Percentiles rank a stretch among this genome's conserved stretches.
phyloP scores from a whole-genome alignment of 768 basidiomycete genomes.

The Sarcodon sp. region DNA sequence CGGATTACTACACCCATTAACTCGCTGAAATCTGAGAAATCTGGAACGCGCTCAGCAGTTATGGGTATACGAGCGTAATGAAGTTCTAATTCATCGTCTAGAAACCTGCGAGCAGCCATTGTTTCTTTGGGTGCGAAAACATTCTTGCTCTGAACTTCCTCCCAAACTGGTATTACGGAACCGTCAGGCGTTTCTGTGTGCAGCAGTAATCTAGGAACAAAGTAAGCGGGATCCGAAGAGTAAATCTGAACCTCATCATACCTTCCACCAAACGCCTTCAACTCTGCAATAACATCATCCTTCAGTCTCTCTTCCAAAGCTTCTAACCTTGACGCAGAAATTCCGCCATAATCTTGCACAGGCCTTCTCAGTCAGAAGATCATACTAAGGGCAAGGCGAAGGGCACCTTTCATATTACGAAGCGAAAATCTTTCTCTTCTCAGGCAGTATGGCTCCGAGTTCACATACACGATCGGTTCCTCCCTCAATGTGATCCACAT shows the following conservation, averaged over 20 bases:
- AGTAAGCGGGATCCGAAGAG: neutral
- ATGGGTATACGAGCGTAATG: conserved; percentile 82
- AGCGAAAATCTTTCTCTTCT: conserved; percentile 77
- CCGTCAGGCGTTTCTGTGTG: conserved; percentile 86
- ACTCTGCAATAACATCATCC: conserved; percentile 77
- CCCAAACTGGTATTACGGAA: conserved; percentile 89
- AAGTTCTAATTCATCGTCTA: conserved; percentile 43
- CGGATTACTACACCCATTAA: conserved; percentile 70
- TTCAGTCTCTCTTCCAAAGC: conserved; percentile 82
- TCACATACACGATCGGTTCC: conserved; percentile 85
- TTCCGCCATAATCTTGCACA: conserved; percentile 81
- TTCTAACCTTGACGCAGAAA: conserved; percentile 82
- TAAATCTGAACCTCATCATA: conserved; percentile 14
- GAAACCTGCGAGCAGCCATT: conserved; percentile 48
- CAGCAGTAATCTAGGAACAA: conserved; percentile 49
- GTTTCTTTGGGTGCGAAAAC: conserved; percentile 81
- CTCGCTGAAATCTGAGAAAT: conserved; percentile 61
- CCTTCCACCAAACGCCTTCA: conserved; percentile 77
- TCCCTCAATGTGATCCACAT: conserved; percentile 93
- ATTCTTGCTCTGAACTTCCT: conserved; percentile 60
- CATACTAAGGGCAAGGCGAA: neutral
- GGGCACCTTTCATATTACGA: conserved; percentile 83
- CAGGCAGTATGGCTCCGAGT: conserved; percentile 85
- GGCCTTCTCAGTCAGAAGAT: neutral
- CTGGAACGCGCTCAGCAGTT: conserved; percentile 78